Conservation (phyloP, 169 alveolate genomes). For the Cryptosporidium sp. region DNA sequence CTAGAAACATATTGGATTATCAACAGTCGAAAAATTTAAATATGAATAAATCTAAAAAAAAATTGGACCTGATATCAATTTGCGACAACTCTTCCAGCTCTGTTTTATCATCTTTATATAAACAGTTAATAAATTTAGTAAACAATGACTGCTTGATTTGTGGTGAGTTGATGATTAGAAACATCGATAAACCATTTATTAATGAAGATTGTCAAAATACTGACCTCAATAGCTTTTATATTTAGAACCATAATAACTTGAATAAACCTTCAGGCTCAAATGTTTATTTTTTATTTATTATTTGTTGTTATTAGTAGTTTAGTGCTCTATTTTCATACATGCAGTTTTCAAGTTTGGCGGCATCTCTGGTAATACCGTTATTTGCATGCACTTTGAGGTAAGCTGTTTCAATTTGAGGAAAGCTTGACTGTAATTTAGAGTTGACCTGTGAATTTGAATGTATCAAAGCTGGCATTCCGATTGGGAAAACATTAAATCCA, state of each 20-base stretch:
- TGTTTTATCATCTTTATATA: background rate
- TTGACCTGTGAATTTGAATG: background rate
- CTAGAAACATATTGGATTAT: background rate
- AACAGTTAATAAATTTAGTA: constrained; percentile 16
- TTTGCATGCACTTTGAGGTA: background rate
- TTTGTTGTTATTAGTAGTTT: background rate
- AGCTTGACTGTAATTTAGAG: background rate
- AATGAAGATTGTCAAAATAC: constrained; percentile 4
- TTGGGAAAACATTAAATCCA: constrained; percentile 81
- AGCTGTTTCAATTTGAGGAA: background rate
- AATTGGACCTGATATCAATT: background rate
- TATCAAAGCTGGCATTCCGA: constrained; percentile 75
- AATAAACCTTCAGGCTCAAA: no score
- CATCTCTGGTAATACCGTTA: background rate
- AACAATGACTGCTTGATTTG: constrained; percentile 49
- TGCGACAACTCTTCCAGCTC: background rate
- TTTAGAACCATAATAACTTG: background rate
- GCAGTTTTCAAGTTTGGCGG: background rate
- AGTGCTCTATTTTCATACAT: constrained; percentile 2
- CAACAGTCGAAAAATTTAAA: background rate
- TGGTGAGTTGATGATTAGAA: constrained; percentile 67
- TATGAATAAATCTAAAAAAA: background rate
- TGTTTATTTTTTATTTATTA: no score
- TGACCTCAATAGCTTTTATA: background rate
- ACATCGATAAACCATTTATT: constrained; percentile 41